Evolutionary conservation across 2,329 filamentous ascomycete genomes (phyloP).

Genomic region (Rosellinia necatrix): DNA sequence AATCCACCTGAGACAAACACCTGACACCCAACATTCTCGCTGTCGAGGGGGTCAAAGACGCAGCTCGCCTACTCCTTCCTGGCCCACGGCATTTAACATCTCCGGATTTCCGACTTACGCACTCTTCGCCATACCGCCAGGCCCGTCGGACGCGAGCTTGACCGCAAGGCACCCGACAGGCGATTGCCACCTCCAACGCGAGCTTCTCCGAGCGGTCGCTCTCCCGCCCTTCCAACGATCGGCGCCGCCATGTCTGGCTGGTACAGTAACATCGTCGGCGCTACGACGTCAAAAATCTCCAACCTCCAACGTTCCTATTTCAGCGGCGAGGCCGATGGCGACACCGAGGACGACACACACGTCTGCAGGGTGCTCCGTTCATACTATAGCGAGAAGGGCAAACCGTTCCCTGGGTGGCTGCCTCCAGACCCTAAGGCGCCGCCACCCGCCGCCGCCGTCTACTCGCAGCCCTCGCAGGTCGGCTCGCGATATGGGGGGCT

Average conservation of each 20-base stretch:
- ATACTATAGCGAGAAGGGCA: conserved; percentile 90
- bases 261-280: conserved; percentile 74
- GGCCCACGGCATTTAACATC: too few relatives aligned
- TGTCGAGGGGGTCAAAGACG: too few relatives aligned
- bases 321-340: conserved; percentile 67
- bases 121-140: too few relatives aligned
- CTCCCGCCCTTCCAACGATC: conserved; percentile 2
- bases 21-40: conserved; percentile 17
- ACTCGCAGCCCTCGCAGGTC: conserved; percentile 56
- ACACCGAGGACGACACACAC: conserved; percentile 88
- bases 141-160: too few relatives aligned
- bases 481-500: conserved; percentile 59
- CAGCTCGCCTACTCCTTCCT: neutral
- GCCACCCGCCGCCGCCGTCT: conserved; percentile 57
- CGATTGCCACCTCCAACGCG: neutral
- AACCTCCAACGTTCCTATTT: conserved; percentile 72
- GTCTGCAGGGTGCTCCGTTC: conserved; percentile 89
- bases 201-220: neutral
- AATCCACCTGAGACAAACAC: conserved; percentile 17
- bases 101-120: too few relatives aligned
- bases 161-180: neutral
- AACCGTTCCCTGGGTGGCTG: conserved; percentile 82
- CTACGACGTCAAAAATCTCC: conserved; percentile 67
- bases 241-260: conserved; percentile 71
- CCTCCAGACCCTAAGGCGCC: conserved; percentile 84